These are phyloP conservation scores for Carpinus fangiana DNA, from an alignment of 306 rosid species.

Conservation along the genomic window DNA sequence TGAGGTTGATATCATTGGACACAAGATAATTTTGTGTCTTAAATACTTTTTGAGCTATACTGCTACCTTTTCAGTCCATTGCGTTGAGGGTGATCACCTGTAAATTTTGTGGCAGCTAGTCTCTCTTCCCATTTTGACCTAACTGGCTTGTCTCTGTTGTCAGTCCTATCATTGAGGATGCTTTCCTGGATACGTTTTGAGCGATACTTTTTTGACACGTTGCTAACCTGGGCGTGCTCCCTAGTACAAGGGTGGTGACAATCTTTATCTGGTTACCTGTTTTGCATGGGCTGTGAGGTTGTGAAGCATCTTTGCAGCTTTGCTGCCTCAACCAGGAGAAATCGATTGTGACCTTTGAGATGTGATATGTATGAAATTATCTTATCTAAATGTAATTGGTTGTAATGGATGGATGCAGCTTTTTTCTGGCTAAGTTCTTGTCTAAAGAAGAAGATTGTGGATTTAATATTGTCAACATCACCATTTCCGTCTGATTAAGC, in stretches of 20 bases:
- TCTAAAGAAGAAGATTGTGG: not conserved
- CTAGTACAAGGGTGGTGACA: not conserved
- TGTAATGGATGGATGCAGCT: not conserved
- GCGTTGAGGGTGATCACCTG: not conserved
- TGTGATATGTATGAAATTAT: not conserved
- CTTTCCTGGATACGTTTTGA: not conserved
- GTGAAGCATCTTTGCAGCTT: not conserved
- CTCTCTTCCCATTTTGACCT: too few relatives aligned
- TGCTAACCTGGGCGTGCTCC: not conserved
- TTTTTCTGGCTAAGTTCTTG: not conserved
- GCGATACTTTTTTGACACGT: not conserved
- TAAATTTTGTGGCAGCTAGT: not conserved
- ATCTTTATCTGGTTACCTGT: not conserved
- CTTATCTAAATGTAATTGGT: not conserved
- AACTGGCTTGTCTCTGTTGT: not conserved
- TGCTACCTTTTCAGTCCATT: not conserved
- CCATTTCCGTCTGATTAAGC: constrained; percentile 3
- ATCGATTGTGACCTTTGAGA: not conserved
- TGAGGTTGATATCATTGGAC: not conserved
- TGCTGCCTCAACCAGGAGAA: not conserved
- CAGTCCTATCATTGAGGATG: not conserved
- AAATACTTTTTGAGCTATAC: not conserved
- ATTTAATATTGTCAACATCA: not conserved
- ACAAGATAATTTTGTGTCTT: not conserved
- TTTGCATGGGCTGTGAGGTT: not conserved